phyloP scores from a whole-genome alignment of 2,329 filamentous ascomycete genomes.

The Penicillium brasilianum region DNA sequence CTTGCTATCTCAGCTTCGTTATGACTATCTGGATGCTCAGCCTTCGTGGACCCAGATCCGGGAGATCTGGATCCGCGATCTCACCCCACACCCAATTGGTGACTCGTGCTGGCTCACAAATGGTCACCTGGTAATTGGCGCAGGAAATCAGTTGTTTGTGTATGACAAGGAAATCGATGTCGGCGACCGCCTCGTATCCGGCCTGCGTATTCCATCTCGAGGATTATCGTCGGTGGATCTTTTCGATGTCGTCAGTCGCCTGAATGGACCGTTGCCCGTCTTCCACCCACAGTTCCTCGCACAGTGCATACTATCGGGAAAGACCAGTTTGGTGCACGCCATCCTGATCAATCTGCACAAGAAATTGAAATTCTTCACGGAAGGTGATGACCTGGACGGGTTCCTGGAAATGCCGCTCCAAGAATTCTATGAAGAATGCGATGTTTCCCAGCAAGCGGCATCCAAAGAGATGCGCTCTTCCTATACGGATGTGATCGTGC shows the following conservation, averaged over 20 bases:
- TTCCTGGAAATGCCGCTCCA: conserved; percentile 67
- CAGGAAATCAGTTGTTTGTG: conserved; percentile 89
- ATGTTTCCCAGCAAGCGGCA: conserved; percentile 51
- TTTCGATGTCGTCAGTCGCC: conserved; percentile 78
- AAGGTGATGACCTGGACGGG: conserved; percentile 79
- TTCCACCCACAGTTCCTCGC: conserved; percentile 92
- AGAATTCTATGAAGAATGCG: conserved; percentile 53
- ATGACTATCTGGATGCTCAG: conserved; percentile 85
- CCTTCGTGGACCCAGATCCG: conserved; percentile 88
- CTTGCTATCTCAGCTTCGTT: conserved; percentile 83
- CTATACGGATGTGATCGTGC: conserved; percentile 56
- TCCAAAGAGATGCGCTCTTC: conserved; percentile 57
- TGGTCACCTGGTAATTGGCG: conserved; percentile 83
- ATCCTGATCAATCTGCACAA: conserved; percentile 75
- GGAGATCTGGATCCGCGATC: conserved; percentile 78
- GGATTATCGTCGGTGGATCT: conserved; percentile 66
- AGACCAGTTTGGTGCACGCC: conserved; percentile 70
- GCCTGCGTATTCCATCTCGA: conserved; percentile 56
- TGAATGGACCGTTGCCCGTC: conserved; percentile 85
- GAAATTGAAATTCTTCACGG: conserved; percentile 79
- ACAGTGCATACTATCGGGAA: conserved; percentile 83
- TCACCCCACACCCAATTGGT: conserved; percentile 88
- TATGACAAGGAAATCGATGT: conserved; percentile 76
- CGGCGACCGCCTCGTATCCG: conserved; percentile 63
- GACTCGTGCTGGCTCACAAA: conserved; percentile 90